Evolutionary conservation across 305 asterid genomes (phyloP).

Genomic region (Fraxinus nigra): DNA sequence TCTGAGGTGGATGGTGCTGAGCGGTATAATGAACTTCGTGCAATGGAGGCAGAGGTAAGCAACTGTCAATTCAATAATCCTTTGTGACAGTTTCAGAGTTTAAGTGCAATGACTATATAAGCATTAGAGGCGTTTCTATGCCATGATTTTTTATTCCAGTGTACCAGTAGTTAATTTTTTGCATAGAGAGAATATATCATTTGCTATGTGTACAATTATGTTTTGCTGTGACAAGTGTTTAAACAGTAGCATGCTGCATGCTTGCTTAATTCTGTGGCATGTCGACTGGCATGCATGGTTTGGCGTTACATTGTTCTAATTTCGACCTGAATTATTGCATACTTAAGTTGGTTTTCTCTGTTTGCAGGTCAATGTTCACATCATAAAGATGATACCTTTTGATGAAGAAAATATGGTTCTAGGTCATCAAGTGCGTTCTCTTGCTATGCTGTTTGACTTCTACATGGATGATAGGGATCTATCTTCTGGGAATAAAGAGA

Average conservation of each 20-base stretch:
- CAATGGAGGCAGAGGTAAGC: conserved; percentile 96
- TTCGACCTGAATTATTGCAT: background rate
- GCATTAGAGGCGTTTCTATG: background rate
- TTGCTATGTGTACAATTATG: background rate
- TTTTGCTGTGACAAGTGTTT: background rate
- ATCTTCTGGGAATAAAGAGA: conserved; percentile 44
- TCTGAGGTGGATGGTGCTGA: conserved; percentile 45
- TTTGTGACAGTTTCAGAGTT: background rate
- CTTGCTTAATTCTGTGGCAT: conserved; percentile 3
- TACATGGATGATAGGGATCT: conserved; percentile 51
- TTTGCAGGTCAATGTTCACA: conserved; percentile 79
- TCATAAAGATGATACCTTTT: conserved; percentile 56
- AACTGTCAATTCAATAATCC: conserved; percentile 18
- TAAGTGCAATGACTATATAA: background rate
- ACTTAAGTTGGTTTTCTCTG: conserved; percentile 4
- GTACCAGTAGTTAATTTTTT: background rate
- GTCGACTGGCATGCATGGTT: background rate
- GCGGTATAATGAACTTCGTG: conserved; percentile 88
- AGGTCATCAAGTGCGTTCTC: conserved; percentile 80
- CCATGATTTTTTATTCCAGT: background rate
- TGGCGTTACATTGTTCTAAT: background rate
- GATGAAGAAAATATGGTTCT: conserved; percentile 59
- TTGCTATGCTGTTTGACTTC: conserved; percentile 91
- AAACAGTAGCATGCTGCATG: conserved; percentile 14
- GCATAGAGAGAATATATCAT: background rate